phyloP scores from a whole-genome alignment of 441 rosid species.

The Isatis lusitanica region DNA sequence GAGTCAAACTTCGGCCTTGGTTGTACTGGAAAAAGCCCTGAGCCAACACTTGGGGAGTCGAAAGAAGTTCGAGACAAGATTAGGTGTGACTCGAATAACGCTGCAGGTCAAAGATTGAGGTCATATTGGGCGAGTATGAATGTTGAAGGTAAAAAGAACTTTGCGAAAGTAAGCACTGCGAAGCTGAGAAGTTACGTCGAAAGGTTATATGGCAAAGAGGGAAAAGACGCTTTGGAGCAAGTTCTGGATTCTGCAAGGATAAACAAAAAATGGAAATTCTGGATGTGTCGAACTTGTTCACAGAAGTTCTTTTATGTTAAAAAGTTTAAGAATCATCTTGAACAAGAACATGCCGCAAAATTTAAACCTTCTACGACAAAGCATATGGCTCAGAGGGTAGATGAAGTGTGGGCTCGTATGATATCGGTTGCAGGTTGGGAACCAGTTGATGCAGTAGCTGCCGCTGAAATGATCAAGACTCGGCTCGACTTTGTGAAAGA shows the following conservation, averaged over 20 bases:
- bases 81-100: background rate
- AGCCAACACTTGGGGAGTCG: background rate
- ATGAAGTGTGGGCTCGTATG: conserved; percentile 20
- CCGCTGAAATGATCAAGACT: conserved; percentile 24
- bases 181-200: conserved; percentile 5
- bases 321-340: conserved; percentile 30
- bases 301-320: conserved; percentile 3
- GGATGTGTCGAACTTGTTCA: conserved; percentile 30
- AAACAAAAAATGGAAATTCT: conserved; percentile 25
- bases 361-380: conserved; percentile 12
- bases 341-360: conserved; percentile 22
- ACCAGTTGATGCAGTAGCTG: conserved; percentile 26
- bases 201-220: background rate
- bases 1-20: background rate
- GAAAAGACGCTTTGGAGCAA: background rate
- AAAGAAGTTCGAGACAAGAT: background rate
- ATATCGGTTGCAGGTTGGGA: conserved; percentile 20
- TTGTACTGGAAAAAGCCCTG: background rate
- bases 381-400: conserved; percentile 7
- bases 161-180: background rate
- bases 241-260: conserved; percentile 4
- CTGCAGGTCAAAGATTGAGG: conserved; percentile 6
- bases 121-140: conserved; percentile 20
- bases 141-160: conserved; percentile 13
- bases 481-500: conserved; percentile 11